Base-by-base conservation (phyloP, 768 basidiomycete species). In the Termitomyces heimii region DNA sequence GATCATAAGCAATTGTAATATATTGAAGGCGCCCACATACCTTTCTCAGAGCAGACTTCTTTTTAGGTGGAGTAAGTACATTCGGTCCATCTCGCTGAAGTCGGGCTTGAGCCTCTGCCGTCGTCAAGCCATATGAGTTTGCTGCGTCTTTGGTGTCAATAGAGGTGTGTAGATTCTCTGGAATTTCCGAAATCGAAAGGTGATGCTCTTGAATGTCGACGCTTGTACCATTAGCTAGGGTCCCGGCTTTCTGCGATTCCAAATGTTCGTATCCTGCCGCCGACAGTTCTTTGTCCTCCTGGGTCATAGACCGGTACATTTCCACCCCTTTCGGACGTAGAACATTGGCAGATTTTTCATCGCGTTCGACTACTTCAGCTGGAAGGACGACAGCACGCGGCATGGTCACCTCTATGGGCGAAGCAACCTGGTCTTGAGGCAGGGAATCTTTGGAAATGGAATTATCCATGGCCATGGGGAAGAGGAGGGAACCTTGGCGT, bases 221-320 rank as follows among this genome's bases (percentile, higher is more conserved):
- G 37, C 79, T 70, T 45, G 77, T 69, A 22, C 71, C 61, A 39
- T 70, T 65, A 9, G 58, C 40, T 12, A 61, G 62, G 8, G 67
- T 53, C 18, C 57, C 70, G 42, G 71, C 68, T 46, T 72, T 71
- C 80, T 77, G 71, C 58, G 75, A 72, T 31, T 79, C 72, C 28
- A 88, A 73, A 64, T 85, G 82, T 51, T 82, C 82, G 65, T 88
- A 88, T 2, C 84, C 84, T n/a, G 85, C 85, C 2, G 80, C 82
- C 14, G 84, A 82, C 48, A 88, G 78, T 49, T 83, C 82, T 61
- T 76, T 80, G 56, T 86, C 84, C 65, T 86, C 85, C 62, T 82
- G 77, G n/a, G 85, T 86, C 66, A 85, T 67, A 55, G 84, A 79
- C 53, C 80, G 77, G 58, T 78, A 81, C 80, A 85, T 77, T 65